Evolutionary conservation across 495 filamentous ascomycete species (phyloP).

Genomic region (Letharia lupina): DNA sequence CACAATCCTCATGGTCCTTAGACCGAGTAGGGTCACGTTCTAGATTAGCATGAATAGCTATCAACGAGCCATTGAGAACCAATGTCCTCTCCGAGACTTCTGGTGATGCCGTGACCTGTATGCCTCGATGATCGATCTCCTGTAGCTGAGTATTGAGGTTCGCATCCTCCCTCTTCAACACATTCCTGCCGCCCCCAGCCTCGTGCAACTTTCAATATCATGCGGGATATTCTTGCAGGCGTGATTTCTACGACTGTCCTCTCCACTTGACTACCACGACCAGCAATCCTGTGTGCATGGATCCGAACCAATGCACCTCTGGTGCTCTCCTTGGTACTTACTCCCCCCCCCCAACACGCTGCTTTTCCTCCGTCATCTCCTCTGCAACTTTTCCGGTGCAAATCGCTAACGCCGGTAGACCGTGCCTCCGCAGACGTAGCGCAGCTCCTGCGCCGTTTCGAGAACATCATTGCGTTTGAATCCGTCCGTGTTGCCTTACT

Average conservation of each 20-base stretch:
- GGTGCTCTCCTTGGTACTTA: conserved; percentile 21
- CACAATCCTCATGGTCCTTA: conserved; percentile 1
- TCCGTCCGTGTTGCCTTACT: conserved; percentile 35
- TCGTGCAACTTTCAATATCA: neutral
- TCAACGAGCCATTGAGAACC: conserved; percentile 3
- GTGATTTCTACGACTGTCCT: neutral
- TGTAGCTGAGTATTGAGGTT: neutral
- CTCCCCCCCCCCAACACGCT: neutral
- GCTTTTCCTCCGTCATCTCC: too few species aligned
- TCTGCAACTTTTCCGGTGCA: neutral
- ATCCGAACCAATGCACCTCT: conserved; percentile 23
- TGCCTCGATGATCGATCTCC: too few species aligned
- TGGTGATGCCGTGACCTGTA: neutral
- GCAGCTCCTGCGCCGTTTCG: conserved; percentile 52
- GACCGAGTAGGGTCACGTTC: neutral
- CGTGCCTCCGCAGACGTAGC: conserved; percentile 47
- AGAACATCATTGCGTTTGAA: conserved; percentile 51
- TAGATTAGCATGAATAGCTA: conserved; percentile 13
- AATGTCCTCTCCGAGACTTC: neutral
- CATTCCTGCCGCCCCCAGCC: neutral
- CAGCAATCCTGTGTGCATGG: conserved; percentile 11
- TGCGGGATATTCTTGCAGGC: neutral
- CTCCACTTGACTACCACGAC: neutral
- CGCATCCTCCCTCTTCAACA: neutral
- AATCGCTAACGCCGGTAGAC: conserved; percentile 30